Base-by-base conservation (phyloP, 208 protist species). In the Porcisia deanei region DNA sequence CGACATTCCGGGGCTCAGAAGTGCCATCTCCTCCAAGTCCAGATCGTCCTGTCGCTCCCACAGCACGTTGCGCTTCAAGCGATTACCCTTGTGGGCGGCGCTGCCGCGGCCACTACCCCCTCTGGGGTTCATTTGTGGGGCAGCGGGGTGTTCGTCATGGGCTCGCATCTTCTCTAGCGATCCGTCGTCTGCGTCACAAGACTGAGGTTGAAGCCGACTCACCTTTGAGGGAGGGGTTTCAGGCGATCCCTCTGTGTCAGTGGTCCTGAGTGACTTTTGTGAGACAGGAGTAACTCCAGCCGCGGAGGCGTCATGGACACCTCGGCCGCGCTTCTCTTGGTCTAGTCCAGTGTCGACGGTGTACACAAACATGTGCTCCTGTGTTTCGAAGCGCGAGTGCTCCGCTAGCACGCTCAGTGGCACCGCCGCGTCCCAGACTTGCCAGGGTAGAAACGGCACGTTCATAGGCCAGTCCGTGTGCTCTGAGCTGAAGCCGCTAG, bases 371-470 rank as follows among this genome's bases (percentile, higher is more conserved):
- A 94, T 71, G 75, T 91, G 87, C 65, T 85, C 80, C 59, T 94
- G 92, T 1, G 85, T 86, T 39, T 94, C 92, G 73, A 94, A 96
- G 49, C 73, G 71, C 3, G 88, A 83, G 77, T 95, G 90, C 75
- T 86, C 84, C 20, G 68, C 70, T 18, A 95, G 43, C 39, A 84
- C 80, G 18, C 80, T 82, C 39, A 92, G 65, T 7, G 93, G 91
- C 68, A 96, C 86, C 34, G 85, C 83, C 0, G 91, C 86, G 72
- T 97, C 93, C 91, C 93, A 97, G 16, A 97, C 85, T 74, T 97
- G 93, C 91, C 93, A 97, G 1, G 91, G 85, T 22, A 97, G 74
- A 72, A 96, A 96, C 0, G 90, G 90, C 34, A 96, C 76, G 69
- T 93, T 92, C 71, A 97, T 82, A n/a, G 93, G 93, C 91, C 93